Evolutionary conservation across 2,329 filamentous ascomycete species (phyloP), one percentile per base, ranked within the genome.

Genomic region (Mollisia scopiformis): DNA sequence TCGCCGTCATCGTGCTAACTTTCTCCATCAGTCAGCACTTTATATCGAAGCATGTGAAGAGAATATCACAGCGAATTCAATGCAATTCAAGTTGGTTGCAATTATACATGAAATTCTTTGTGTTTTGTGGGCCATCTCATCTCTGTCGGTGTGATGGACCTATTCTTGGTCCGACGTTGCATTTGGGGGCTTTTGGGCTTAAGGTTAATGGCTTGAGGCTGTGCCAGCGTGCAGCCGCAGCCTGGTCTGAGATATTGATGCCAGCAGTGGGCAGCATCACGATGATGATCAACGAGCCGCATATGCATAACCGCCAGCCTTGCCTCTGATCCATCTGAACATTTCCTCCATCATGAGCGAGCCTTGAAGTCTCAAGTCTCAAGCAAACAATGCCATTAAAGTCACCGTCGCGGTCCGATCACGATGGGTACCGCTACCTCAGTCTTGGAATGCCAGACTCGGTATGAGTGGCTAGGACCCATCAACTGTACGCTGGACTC

Each of bases 391-490:
- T 30, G 46, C 33, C 28, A 43, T 46, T 14, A 23, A 16, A 47
- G 14, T 47, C 35, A 51, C 28, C 39, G 37, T 19, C 11, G 16
- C 7, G 28, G 43, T 31, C 16, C 30, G 8, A 16, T 23, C 46
- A 54, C 11, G 14, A 61, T 57, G 58, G 49, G 49, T 16, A 57
- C 23, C 19, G 39, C 39, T 27, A 61, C 54, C 7, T 57, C 54
- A 27, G 54, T 61, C 13, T 25, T 52, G 7, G 54, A 49, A 30
- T 54, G 54, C 21, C 21, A 37, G n/a, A 47, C 54, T 8, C 37
- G 49, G 53, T 55, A 57, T n/a, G 35, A 35, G n/a, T 57, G 47
- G 47, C 37, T 57, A n/a, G 41, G 43, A 27, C 28, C 46, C 6
- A 30, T 41, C 28, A 57, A 57, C 54, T 57, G 58, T 50, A 57